Base-by-base conservation (phyloP, 2,329 filamentous ascomycete genomes). In the Peltaster fructicola region DNA sequence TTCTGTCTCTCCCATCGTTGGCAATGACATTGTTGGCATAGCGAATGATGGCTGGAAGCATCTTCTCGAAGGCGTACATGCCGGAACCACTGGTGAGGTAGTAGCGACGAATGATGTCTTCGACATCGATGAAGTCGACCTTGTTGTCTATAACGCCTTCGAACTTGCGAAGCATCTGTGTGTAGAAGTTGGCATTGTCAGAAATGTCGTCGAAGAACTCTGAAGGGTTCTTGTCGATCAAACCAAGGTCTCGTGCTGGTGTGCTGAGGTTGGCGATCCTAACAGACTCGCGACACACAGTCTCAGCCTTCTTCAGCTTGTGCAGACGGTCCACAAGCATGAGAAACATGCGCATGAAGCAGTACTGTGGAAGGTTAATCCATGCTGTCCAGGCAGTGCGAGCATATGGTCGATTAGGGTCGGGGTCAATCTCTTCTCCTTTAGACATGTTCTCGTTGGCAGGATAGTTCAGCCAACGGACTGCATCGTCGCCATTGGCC, bases 341-440 rank as follows among this genome's bases (percentile, higher is more conserved):
- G 45, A 92, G 72, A 48, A 98, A 88, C 32, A 92, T 73, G 38
- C 76, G 79, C 57, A 98, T 77, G 61, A 98, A 95, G 52, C 88
- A 84, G 47, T 82, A 92, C 31, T 98, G 74, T 3, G 76, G 80
- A 41, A 81, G 68, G 49, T 93, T 95, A 48, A 74, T 75, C 56
- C 90, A 98, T 47, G 95, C 70, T 46, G 85, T 85, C 57, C 81
- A 91, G 52, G 69, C 73, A 7, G 72, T 71, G 22, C 84, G 77
- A 37, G 65, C 64, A 52, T 88, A 91, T 30, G 78, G 73, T 25
- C 82, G 77, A 32, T 92, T 81, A 20, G 67, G 32, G n/a, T n/a
- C n/a, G n/a, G n/a, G n/a, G 54, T 76, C 59, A 65, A 85, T 40
- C 66, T 67, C 52, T 63, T 71, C 44, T 63, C 68, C 37, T 66